phyloP scores from a whole-genome alignment of 352 stramenopile species.

The Globisporangium cederbergense region DNA sequence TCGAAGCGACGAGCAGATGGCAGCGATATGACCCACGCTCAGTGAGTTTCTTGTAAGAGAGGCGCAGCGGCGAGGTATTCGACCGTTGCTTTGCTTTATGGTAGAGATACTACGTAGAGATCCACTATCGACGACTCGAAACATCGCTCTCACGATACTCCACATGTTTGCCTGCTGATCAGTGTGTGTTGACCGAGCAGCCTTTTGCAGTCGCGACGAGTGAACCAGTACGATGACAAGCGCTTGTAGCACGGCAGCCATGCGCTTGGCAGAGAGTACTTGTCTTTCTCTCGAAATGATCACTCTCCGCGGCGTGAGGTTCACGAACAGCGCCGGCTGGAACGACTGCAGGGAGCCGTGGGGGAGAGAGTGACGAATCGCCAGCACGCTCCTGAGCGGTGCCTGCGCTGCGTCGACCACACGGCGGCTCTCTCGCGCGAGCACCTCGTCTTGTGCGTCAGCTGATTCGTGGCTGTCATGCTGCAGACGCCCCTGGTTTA shows the following conservation, averaged over 20 bases:
- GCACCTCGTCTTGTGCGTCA: not conserved
- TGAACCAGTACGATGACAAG: not conserved
- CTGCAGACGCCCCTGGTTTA: no score
- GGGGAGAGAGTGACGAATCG: not conserved
- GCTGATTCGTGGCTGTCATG: no score
- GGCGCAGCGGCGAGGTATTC: not conserved
- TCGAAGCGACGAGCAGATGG: constrained; percentile 1
- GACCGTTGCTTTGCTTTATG: not conserved
- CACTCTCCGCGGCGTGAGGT: not conserved
- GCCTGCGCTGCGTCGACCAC: not conserved
- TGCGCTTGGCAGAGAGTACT: not conserved
- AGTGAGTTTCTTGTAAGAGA: not conserved
- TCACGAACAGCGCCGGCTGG: not conserved
- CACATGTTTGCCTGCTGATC: not conserved
- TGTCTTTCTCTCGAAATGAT: not conserved
- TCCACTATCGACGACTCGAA: not conserved
- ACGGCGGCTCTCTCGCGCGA: not conserved
- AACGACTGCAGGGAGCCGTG: not conserved
- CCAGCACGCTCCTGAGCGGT: not conserved
- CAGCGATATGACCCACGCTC: not conserved
- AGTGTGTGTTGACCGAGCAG: not conserved
- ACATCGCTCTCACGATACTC: not conserved
- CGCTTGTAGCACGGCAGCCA: not conserved
- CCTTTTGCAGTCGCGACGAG: not conserved
- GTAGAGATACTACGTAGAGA: not conserved